Evolutionary conservation across 2,329 filamentous ascomycete genomes (phyloP).

Genomic region (Diaporthe batatas): DNA sequence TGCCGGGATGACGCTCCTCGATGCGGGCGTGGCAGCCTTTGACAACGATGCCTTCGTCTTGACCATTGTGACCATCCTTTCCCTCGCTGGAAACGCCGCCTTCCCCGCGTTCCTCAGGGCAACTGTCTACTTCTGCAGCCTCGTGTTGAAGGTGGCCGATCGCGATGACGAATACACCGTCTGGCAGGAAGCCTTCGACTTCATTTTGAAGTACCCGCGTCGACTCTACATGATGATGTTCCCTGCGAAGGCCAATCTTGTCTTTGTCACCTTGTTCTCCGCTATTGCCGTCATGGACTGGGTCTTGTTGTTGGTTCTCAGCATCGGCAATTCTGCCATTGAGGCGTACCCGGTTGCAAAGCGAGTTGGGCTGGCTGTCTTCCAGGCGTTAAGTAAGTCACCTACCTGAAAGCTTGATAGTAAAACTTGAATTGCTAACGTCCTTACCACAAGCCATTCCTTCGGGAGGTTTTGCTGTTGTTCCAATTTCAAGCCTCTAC

Average conservation of each 20-base stretch:
- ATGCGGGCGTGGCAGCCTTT: constrained; percentile 65
- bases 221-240: constrained; percentile 75
- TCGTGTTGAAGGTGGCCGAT: constrained; percentile 47
- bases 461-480: constrained; percentile 67
- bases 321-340: constrained; percentile 63
- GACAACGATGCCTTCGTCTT: constrained; percentile 55
- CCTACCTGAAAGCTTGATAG: too few species aligned
- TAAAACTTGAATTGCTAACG: not conserved
- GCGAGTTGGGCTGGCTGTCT: constrained; percentile 66
- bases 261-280: constrained; percentile 61
- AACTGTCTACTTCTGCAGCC: constrained; percentile 38
- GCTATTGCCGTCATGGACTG: constrained; percentile 64
- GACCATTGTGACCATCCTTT: constrained; percentile 48
- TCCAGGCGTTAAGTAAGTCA: constrained; percentile 55
- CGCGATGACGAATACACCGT: constrained; percentile 54
- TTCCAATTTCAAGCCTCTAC: constrained; percentile 60
- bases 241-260: constrained; percentile 66
- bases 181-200: constrained; percentile 56
- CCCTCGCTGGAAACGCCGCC: constrained; percentile 64
- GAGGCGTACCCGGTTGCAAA: constrained; percentile 58
- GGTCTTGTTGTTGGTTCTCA: constrained; percentile 65
- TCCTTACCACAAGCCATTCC: constrained; percentile 53
- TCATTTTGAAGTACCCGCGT: constrained; percentile 68
- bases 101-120: constrained; percentile 64
- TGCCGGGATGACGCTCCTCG: constrained; percentile 68